These are phyloP conservation scores for Psidium guajava DNA, from an alignment of 345 rosid genomes.

Conservation along the genomic window DNA sequence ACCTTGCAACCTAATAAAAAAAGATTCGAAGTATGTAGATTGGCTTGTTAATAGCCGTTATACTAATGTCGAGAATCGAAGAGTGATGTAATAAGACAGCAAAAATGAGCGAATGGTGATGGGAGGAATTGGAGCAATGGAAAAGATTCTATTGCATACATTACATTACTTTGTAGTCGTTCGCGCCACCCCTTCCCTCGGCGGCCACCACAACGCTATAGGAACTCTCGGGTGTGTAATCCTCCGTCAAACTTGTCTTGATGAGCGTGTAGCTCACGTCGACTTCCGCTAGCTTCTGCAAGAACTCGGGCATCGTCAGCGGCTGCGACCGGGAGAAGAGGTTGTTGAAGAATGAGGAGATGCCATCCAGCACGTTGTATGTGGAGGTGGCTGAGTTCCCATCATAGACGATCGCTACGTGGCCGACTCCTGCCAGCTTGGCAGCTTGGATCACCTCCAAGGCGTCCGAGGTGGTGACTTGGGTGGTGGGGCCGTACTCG, in stretches of 20 bases:
- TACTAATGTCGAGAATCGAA: background rate
- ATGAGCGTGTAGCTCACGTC: constrained; percentile 73
- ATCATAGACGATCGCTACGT: constrained; percentile 68
- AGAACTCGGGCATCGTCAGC: constrained; percentile 42
- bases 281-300: constrained; percentile 55
- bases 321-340: constrained; percentile 58
- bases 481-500: constrained; percentile 62
- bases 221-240: constrained; percentile 69
- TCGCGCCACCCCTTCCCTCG: constrained; percentile 42
- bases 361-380: constrained; percentile 65
- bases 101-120: background rate
- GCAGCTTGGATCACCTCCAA: constrained; percentile 68
- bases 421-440: constrained; percentile 77
- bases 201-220: constrained; percentile 70
- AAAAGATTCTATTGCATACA: constrained; percentile 58
- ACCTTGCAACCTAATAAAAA: constrained; percentile 51
- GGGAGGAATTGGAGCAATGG: background rate
- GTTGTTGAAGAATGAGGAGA: constrained; percentile 68
- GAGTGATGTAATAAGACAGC: background rate
- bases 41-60: background rate
- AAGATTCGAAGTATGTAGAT: background rate
- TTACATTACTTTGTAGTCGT: constrained; percentile 99
- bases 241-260: constrained; percentile 70
- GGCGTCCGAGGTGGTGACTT: constrained; percentile 63
- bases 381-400: constrained; percentile 40